These are phyloP conservation scores for Rachicladosporium sp. DNA, from an alignment of 2,329 filamentous ascomycete species.

Conservation along the genomic window DNA sequence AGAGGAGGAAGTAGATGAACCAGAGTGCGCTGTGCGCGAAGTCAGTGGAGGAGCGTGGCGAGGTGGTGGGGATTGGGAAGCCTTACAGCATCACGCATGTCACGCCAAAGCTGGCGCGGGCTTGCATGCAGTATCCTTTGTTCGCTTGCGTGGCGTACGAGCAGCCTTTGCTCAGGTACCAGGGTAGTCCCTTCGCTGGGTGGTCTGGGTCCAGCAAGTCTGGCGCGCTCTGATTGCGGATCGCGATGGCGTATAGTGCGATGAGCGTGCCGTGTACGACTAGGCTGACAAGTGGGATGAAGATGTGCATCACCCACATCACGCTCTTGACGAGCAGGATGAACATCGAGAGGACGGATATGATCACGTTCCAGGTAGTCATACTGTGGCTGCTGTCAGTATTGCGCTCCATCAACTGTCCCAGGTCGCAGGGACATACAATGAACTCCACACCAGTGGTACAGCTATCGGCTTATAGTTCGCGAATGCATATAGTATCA, in stretches of 20 bases:
- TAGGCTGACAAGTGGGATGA: conserved; percentile 52
- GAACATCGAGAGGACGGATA: conserved; percentile 65
- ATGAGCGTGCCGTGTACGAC: conserved; percentile 46
- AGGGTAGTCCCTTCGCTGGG: conserved; percentile 50
- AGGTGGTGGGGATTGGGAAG: no score
- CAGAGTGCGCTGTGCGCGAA: conserved; percentile 42
- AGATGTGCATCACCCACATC: conserved; percentile 58
- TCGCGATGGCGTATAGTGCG: conserved; percentile 51
- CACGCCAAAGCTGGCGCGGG: conserved; percentile 54
- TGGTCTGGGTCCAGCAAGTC: conserved; percentile 56
- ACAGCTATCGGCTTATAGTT: conserved; percentile 52
- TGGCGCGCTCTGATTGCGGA: conserved; percentile 60
- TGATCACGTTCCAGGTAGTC: conserved; percentile 64
- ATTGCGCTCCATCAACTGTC: background rate
- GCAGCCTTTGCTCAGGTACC: conserved; percentile 66
- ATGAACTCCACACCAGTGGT: conserved; percentile 60
- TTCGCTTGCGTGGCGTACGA: conserved; percentile 34
- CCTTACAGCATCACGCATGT: conserved; percentile 58
- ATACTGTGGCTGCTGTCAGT: conserved; percentile 36
- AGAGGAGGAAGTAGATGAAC: conserved; percentile 45
- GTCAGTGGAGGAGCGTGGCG: no score
- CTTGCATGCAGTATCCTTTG: conserved; percentile 50
- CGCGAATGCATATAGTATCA: conserved; percentile 59
- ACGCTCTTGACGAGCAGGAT: conserved; percentile 59
- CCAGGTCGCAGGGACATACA: conserved; percentile 40